phyloP scores from a whole-genome alignment of 1,284 basidiomycete genomes.

The Marasmius tenuissimus region DNA sequence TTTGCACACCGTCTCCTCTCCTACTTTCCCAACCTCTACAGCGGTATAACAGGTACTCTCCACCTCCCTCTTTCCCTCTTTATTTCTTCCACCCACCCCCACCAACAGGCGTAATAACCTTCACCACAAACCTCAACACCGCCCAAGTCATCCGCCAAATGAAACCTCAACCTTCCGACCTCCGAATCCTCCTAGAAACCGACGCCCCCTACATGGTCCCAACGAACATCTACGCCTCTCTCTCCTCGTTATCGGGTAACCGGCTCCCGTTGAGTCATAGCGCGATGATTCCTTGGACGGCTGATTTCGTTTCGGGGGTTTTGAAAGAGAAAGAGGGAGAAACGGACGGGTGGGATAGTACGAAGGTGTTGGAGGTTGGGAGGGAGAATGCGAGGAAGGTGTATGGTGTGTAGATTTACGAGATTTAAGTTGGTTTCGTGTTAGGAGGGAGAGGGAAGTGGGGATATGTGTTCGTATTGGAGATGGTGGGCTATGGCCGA shows the following conservation, averaged over 20 bases:
- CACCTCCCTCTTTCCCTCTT: background rate
- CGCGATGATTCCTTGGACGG: slow-evolving; percentile 83
- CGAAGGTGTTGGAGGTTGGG: slow-evolving; percentile 59
- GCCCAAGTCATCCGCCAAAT: slow-evolving; percentile 57
- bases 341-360: slow-evolving; percentile 45
- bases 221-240: slow-evolving; percentile 61
- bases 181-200: slow-evolving; percentile 77
- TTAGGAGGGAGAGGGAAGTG: too few relatives aligned
- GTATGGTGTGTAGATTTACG: slow-evolving; percentile 59
- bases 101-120: slow-evolving; percentile 70
- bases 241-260: slow-evolving; percentile 53
- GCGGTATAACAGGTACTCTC: slow-evolving; percentile 68
- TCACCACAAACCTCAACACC: slow-evolving; percentile 69
- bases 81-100: background rate
- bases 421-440: too few relatives aligned
- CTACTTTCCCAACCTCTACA: slow-evolving; percentile 77
- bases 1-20: slow-evolving; percentile 70
- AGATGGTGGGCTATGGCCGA: too few relatives aligned
- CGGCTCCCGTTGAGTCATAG: slow-evolving; percentile 70
- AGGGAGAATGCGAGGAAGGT: slow-evolving; percentile 63
- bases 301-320: slow-evolving; percentile 64
- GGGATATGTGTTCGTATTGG: too few relatives aligned
- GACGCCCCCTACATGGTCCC: slow-evolving; percentile 86
- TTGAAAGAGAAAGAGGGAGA: slow-evolving; percentile 32
- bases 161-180: slow-evolving; percentile 26